A percentile compares a stretch with the other conserved stretches of the same genome.
Evolutionary conservation across 139 green algal genomes (phyloP).

Genomic region (Eudorina sp.): DNA sequence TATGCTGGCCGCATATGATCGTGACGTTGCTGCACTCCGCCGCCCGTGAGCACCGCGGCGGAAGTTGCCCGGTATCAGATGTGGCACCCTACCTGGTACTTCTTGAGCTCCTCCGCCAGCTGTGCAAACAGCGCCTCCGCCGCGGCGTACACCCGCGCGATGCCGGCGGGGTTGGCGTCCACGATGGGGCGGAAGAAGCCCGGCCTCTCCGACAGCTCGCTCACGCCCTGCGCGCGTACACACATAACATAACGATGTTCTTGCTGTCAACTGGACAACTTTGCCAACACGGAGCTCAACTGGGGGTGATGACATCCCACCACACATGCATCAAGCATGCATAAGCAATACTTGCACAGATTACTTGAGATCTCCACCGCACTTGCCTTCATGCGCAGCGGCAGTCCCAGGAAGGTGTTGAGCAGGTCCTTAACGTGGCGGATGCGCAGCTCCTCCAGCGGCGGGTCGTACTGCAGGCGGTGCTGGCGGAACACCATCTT

Average conservation of each 20-base stretch:
- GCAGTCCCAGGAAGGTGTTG: conserved; percentile 75
- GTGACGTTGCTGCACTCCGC: too few relatives aligned
- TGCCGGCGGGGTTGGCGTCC: conserved; percentile 64
- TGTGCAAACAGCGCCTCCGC: conserved; percentile 74
- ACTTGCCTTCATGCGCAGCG: conserved; percentile 63
- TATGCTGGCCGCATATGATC: too few relatives aligned
- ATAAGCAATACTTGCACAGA: too few relatives aligned
- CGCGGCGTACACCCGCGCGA: conserved; percentile 78
- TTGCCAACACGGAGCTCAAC: too few relatives aligned
- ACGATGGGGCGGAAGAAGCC: conserved; percentile 86
- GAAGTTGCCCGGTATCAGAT: too few relatives aligned
- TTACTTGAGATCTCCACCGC: too few relatives aligned
- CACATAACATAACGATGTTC: not conserved
- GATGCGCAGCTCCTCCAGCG: conserved; percentile 84
- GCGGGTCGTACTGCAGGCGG: conserved; percentile 78
- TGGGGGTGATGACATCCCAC: too few relatives aligned
- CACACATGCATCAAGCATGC: too few relatives aligned
- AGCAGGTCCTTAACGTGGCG: conserved; percentile 77
- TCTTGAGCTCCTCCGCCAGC: conserved; percentile 79
- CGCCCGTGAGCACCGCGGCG: too few relatives aligned
- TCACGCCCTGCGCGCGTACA: conserved; percentile 72
- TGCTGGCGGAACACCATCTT: conserved; percentile 79
- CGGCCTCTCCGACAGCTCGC: conserved; percentile 71
- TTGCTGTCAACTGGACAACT: too few relatives aligned
- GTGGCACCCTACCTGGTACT: conserved; percentile 74